Base-by-base conservation (phyloP, 805 yeast species). In the Wickerhamiella musiphila region DNA sequence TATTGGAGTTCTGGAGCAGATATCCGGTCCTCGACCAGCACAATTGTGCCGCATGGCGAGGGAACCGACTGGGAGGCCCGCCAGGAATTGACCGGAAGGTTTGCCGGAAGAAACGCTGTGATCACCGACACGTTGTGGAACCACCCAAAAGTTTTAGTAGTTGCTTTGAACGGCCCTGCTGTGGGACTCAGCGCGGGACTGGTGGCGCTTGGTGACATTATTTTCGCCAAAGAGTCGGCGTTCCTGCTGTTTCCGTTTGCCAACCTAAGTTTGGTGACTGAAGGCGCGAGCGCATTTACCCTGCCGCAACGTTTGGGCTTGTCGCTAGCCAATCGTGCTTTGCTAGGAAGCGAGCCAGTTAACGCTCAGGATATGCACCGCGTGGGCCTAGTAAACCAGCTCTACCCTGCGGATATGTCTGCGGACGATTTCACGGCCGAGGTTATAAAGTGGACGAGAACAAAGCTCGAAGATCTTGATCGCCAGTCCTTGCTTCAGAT, bases 1-100 rank as follows among this genome's bases (percentile, higher is more conserved):
- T 77, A 66, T 50, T 82, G 81, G 52, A 71, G 82, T 17, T 77
- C 93, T 5, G 94, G 94, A 17, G 94, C 93, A 14, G 73, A 81
- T 48, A 67, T 78, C 32, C 61, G 57, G 30, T n/a, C 31, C 7
- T 31, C 12, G 48, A 28, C 36, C n/a, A 30, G 12, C 23, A 22
- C 23, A 15, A 25, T 19, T 16, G 17, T 13, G 8, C 26, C 21
- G 10, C 7, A 24, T 2, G 39, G 30, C 13, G 39, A 33, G n/a
- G n/a, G n/a, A n/a, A 32, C 28, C 26, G 45, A 45, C 30, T 20
- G 20, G 21, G 26, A 27, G 19, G 27, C 29, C 10, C 38, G 46
- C 18, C 35, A 44, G 27, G 55, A 53, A 40, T 72, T 78, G 76
- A 52, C 69, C 29, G 56, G 62, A 33, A 57, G 58, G 39, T 75